A percentile compares a stretch with the other conserved stretches of the same genome.
Evolutionary conservation across 441 rosid species (phyloP).

Genomic region (Aquilaria agallochum): DNA sequence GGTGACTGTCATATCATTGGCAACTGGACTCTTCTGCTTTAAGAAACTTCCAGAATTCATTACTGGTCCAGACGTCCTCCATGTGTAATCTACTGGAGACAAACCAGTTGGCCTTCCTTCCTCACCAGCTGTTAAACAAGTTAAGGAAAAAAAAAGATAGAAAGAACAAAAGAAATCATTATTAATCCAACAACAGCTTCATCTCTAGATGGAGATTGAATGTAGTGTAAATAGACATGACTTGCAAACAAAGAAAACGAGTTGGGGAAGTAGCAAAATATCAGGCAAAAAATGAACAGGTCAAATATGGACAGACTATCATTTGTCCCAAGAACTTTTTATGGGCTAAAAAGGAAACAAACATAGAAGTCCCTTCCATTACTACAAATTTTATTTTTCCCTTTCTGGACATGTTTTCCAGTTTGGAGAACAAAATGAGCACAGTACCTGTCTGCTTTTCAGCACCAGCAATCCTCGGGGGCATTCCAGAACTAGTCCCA

Average conservation of each 20-base stretch:
- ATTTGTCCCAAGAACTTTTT: too few species aligned
- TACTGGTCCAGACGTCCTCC: slow-evolving; percentile 49
- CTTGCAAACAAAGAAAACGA: too few species aligned
- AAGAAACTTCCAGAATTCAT: slow-evolving; percentile 41
- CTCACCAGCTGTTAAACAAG: slow-evolving; percentile 41
- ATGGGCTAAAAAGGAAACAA: too few species aligned
- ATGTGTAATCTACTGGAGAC: slow-evolving; percentile 47
- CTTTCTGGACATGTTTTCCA: too few species aligned
- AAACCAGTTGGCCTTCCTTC: slow-evolving; percentile 36
- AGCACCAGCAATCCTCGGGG: slow-evolving; percentile 44
- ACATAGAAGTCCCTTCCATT: too few species aligned
- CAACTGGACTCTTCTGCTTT: slow-evolving; percentile 47
- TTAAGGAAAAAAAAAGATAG: slow-evolving; percentile 9
- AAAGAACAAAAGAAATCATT: background rate
- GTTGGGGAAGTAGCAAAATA: too few species aligned
- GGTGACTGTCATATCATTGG: slow-evolving; percentile 34
- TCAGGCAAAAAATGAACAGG: too few species aligned
- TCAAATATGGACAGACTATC: too few species aligned
- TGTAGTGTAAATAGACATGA: too few species aligned
- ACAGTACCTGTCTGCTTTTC: slow-evolving; percentile 70
- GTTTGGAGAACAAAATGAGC: background rate
- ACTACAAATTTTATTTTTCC: too few species aligned
- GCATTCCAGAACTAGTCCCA: slow-evolving; percentile 82
- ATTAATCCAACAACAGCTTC: too few species aligned
- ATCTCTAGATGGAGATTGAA: too few species aligned